These are phyloP conservation scores for Populus trichocarpa DNA, from an alignment of 441 rosid species.

Conservation along the genomic window DNA sequence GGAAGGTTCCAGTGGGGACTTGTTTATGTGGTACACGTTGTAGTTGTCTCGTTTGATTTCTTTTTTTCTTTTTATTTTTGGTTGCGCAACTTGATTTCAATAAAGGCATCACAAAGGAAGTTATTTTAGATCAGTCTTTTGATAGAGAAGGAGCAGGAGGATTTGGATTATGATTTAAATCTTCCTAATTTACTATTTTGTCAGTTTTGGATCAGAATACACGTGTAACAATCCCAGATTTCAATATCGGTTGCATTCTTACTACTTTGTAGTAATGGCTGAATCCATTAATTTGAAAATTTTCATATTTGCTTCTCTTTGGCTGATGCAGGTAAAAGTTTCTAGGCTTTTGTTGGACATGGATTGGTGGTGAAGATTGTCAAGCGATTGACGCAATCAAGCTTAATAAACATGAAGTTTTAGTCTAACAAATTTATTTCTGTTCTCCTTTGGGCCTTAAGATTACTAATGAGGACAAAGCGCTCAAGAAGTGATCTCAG, in stretches of 20 bases:
- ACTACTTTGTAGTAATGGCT: neutral
- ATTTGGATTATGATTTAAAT: neutral
- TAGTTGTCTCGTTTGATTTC: neutral
- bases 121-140: neutral
- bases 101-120: neutral
- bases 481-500: constrained; percentile 7
- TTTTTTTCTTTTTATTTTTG: neutral
- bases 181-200: neutral
- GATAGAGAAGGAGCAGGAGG: neutral
- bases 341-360: neutral
- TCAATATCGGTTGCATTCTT: neutral
- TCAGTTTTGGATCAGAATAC: neutral
- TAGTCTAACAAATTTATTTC: neutral
- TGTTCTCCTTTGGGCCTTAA: neutral
- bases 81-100: neutral
- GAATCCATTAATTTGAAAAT: neutral
- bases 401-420: neutral
- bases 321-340: neutral
- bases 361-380: neutral
- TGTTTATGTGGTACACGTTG: neutral
- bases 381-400: constrained; percentile 1
- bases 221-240: neutral
- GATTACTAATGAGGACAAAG: constrained; percentile 33
- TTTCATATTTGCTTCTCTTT: neutral
- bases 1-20: neutral